Conservation (phyloP, 192 early-diverging fungal genomes). For the Backusella tuberculispora region DNA sequence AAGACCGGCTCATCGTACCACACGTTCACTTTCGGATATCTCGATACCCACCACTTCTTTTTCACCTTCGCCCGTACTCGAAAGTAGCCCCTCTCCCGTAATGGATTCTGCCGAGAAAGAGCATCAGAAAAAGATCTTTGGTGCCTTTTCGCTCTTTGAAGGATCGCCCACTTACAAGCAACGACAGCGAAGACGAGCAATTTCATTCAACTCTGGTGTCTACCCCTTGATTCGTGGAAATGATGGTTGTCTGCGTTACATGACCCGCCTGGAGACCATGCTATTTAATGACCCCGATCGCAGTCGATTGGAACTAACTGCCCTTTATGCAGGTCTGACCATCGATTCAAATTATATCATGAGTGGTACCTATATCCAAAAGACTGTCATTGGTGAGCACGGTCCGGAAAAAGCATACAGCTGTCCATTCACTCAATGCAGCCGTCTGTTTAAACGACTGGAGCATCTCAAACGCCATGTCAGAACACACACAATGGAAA, state of each 20-base stretch:
- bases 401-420: constrained; percentile 38
- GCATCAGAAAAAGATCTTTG: constrained; percentile 40
- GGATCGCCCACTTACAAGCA: constrained; percentile 77
- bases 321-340: neutral
- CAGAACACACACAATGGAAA: constrained; percentile 62
- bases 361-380: neutral
- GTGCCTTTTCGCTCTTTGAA: constrained; percentile 68
- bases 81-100: neutral
- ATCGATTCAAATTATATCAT: neutral
- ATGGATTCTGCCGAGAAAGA: neutral
- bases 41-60: neutral
- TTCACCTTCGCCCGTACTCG: neutral
- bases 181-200: constrained; percentile 55
- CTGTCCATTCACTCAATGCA: constrained; percentile 55
- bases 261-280: constrained; percentile 11
- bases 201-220: constrained; percentile 28
- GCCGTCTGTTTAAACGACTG: constrained; percentile 58
- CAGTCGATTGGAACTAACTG: neutral
- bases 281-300: neutral
- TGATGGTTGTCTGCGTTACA: neutral
- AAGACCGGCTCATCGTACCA: neutral
- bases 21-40: neutral
- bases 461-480: constrained; percentile 64
- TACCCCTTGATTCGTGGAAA: neutral
- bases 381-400: neutral